Base-by-base conservation (phyloP, 1,139 yeast genomes). In the Sugiyamaella pinicola region DNA sequence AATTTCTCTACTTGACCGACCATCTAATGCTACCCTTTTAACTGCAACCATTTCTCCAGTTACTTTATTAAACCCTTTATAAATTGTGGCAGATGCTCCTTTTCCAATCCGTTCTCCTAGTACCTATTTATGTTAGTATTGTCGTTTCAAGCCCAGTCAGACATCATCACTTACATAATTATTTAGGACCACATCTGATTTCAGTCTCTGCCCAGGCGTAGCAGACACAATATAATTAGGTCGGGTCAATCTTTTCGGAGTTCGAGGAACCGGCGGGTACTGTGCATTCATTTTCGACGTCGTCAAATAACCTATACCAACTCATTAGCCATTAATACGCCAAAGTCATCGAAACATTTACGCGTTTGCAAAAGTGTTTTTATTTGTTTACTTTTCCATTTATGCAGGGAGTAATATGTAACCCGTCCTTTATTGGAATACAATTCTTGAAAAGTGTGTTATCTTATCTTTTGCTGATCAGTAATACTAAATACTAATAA, bases 31-130 rank as follows among this genome's bases (percentile, higher is more conserved):
- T 24, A 93, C 84, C 64, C 87, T 93, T 68, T 95, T 93, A 50
- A 93, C 83, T 0, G 99, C 99, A 9, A 87, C 89, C 3, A 83
- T 78, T 53, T 83, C 85, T 3, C 83, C 82, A 0, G 88, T 85
- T 49, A 72, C 74, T 55, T 79, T 72, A 62, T 89, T 87, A 31
- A 80, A 73, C 0, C 87, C 95, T 52, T 80, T 75, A 66, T 81
- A 86, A 2, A 88, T 96, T 19, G 79, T 76, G 0, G 95, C 96
- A 64, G 81, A 85, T 0, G 95, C 95, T 1, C 96, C 96, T 52
- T 79, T 78, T 2, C 96, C 96, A 3, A 87, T 72, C 26, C 82
- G 75, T 51, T 81, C 85, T 51, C 85, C 78, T 12, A 74, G 60
- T 6, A 69, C 61, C 66, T 74, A 63, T 19, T n/a, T 6, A 21